Base-by-base conservation (phyloP, 768 basidiomycete species). In the Solioccasus polychromus region DNA sequence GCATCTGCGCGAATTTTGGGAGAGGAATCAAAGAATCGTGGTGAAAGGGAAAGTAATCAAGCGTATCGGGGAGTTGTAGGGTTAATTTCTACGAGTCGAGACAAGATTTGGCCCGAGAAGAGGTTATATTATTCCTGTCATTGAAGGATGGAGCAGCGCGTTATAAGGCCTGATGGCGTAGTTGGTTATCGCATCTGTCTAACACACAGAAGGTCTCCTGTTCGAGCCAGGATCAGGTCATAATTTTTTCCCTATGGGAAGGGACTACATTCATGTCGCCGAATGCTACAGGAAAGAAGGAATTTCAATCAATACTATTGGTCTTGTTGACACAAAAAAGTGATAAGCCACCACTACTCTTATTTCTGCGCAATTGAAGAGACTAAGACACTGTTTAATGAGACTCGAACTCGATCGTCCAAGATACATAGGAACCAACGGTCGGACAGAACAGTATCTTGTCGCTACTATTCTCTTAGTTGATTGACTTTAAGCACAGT, bases 381-480 rank as follows among this genome's bases (percentile, higher is more conserved):
- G 65, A 93, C 97, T 47, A 98, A 97, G 74, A 92, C 89, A 1
- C 68, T 90, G 0, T 97, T 94, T 62, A 95, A 85, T 61, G 81
- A 88, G 90, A 0, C 78, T 96, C n/a, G 73, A 88, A 29, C 85
- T 94, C 0, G n/a, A n/a, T n/a, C n/a, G n/a, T 86, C 92, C 55
- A 96, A 92, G 70, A 97, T 99, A 55, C n/a, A n/a, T n/a, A n/a
- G n/a, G 91, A 79, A 0, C 96, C 96, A 2, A 99, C 96, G 0
- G 88, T 99, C 3, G 96, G 96, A 0, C 95, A 98, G 69, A 98
- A 98, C 67, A 95, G 95, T 95, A 52, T 0, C 76, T 99, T 5
- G 92, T 96, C 0, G 95, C 93, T 0, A 93, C 92, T 0, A 87
- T 95, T 23, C 79, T 98, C 22, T 59, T 98, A 94, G 94, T 61